Evolutionary conservation across 1,139 yeast species (phyloP).

Genomic region (Magnusiomyces paraingens): DNA sequence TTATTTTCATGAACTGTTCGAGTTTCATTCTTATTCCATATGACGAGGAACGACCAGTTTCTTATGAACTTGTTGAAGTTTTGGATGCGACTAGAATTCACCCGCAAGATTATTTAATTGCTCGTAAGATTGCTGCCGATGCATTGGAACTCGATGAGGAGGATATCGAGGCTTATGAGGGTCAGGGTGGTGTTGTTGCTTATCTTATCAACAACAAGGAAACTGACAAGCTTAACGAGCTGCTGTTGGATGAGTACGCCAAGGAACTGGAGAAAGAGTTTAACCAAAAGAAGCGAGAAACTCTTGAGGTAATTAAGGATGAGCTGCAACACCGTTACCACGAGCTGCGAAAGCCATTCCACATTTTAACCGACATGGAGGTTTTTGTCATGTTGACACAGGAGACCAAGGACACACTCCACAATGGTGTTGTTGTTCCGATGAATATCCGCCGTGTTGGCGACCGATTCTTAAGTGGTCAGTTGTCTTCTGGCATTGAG

Average conservation of each 20-base stretch:
- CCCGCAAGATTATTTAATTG: constrained; percentile 94
- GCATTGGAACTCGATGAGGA: constrained; percentile 95
- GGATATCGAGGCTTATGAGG: constrained; percentile 74
- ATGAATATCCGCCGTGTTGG: constrained; percentile 55
- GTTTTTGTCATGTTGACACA: constrained; percentile 88
- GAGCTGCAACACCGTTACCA: constrained; percentile 84
- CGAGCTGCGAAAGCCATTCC: constrained; percentile 73
- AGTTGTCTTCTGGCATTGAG: constrained; percentile 69
- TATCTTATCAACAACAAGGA: constrained; percentile 68
- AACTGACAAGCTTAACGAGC: constrained; percentile 78
- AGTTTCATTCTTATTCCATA: constrained; percentile 81
- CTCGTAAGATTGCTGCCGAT: constrained; percentile 96
- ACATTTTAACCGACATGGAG: constrained; percentile 57
- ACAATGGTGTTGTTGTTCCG: constrained; percentile 69
- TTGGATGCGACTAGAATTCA: constrained; percentile 94
- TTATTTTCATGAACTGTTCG: constrained; percentile 84
- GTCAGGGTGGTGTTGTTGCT: constrained; percentile 75
- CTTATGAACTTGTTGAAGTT: constrained; percentile 63
- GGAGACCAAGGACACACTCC: constrained; percentile 64
- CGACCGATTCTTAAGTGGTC: constrained; percentile 47
- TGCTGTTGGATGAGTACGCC: constrained; percentile 90
- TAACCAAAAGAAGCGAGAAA: constrained; percentile 72
- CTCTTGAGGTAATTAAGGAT: constrained; percentile 78
- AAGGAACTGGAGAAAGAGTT: constrained; percentile 75
- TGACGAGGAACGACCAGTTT: constrained; percentile 39